Evolutionary conservation across 1,139 yeast genomes (phyloP).

Genomic region (Nakaseomyces nivariensis): DNA sequence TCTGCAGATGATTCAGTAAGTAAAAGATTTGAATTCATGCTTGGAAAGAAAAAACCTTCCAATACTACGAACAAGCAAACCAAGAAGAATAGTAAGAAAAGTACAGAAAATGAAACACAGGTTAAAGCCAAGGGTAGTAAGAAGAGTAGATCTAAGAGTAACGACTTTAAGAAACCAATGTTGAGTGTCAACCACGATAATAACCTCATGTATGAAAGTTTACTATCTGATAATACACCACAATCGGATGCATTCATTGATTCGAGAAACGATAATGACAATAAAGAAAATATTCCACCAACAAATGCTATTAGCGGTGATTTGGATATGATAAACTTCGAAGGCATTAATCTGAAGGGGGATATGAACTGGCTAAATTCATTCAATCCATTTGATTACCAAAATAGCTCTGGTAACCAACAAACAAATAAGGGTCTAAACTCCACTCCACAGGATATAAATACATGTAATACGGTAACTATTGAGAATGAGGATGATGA

Average conservation of each 20-base stretch:
- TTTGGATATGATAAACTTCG: constrained; percentile 14
- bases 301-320: constrained; percentile 6
- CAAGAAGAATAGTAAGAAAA: constrained; percentile 12
- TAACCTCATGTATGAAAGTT: background rate
- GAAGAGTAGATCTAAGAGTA: constrained; percentile 3
- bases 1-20: constrained; percentile 26
- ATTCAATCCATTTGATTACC: constrained; percentile 14
- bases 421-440: constrained; percentile 10
- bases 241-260: background rate
- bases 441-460: constrained; percentile 36
- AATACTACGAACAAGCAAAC: constrained; percentile 11
- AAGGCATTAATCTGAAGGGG: constrained; percentile 11
- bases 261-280: constrained; percentile 6
- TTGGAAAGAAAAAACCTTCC: constrained; percentile 26
- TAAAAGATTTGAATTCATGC: constrained; percentile 28
- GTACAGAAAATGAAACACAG: background rate
- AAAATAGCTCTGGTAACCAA: constrained; percentile 5
- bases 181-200: background rate
- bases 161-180: background rate
- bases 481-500: constrained; percentile 25
- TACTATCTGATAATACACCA: background rate
- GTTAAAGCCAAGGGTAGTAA: constrained; percentile 2
- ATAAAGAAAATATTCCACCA: constrained; percentile 28
- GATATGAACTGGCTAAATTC: constrained; percentile 22
- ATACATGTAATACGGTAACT: constrained; percentile 33